Evolutionary conservation across 176 grass and related monocot genomes (phyloP), one percentile per base, ranked within the genome.

Genomic region (Thinopyrum elongatum): DNA sequence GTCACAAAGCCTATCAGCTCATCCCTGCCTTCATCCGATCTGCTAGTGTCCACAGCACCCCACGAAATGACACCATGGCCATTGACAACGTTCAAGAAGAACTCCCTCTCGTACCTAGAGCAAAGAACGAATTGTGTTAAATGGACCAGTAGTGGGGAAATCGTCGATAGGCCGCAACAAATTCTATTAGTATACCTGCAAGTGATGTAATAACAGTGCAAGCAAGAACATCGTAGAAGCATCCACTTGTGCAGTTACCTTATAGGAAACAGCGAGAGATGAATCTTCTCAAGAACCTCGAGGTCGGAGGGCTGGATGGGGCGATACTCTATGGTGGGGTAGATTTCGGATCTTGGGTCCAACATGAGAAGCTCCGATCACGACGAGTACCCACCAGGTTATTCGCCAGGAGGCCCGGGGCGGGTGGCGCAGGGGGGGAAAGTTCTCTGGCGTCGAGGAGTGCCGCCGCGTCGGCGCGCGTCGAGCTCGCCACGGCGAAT

Each of bases 1-100:
- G 97, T 99, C 44, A 96, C 88, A 74, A 99, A 99, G 57, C 97
- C 97, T 85, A 99, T 88, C 71, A 96, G 92, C 77, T 99, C 90
- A 80, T 89, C 92, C 58, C 84, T 87, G 70, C n/a, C 51, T 2
- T 93, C 91, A 88, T 95, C 90, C 53, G 91, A 87, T 86, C 86
- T 89, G 79, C 89, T 92, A 62, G 90, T 89, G 66, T 99, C 97
- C 88, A 99, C 84, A 62, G 94, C 94, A 19, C 86, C 97, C 97
- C 97, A 99, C 42, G 97, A 96, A 82, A 96, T 53, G 79, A 96
- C 91, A 34, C 97, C 97, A 90, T 92, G 69, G 35, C 94, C 90
- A 63, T 88, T 93, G 65, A 99, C 94, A 80, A 96, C 97, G 68
- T 91, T 94, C 82, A 99, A 88, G 86, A 99, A 99, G 75, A 99